A percentile compares a stretch with the other conserved stretches of the same genome.
phyloP scores from a whole-genome alignment of 1,284 basidiomycete species.

The Mycosarcoma mackinlayi region DNA sequence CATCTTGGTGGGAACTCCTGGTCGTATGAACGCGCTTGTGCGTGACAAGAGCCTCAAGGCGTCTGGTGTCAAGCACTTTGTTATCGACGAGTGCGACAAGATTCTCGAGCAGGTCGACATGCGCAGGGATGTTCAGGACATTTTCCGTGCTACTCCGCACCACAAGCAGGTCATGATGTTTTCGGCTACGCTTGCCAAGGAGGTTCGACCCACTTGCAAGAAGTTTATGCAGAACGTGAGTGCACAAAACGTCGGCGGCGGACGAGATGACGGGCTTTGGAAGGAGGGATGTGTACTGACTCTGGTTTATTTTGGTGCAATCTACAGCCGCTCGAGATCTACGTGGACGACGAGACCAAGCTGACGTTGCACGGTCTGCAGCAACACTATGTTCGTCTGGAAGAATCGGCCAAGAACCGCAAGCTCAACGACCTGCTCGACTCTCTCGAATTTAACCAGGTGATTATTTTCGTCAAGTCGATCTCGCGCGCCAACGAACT shows the following conservation, averaged over 20 bases:
- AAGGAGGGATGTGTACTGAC: too few species aligned
- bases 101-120: constrained; percentile 99
- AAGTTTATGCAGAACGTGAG: constrained; percentile 99
- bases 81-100: constrained; percentile 99
- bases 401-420: constrained; percentile 95
- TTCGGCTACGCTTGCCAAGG: constrained; percentile 96
- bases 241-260: too few species aligned
- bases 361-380: constrained; percentile 97
- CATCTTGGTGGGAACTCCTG: constrained; percentile 97
- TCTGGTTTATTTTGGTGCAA: not conserved
- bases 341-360: constrained; percentile 99
- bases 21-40: constrained; percentile 70
- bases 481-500: constrained; percentile 95
- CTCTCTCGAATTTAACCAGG: constrained; percentile 98
- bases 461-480: constrained; percentile 99
- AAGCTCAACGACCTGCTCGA: constrained; percentile 97
- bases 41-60: constrained; percentile 67
- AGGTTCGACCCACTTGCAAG: constrained; percentile 96
- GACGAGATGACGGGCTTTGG: too few species aligned
- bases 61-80: constrained; percentile 79
- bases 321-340: constrained; percentile 93
- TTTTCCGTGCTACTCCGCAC: constrained; percentile 98
- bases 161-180: constrained; percentile 99
- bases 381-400: constrained; percentile 88
- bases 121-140: constrained; percentile 99